Conservation (phyloP, 1,284 basidiomycete genomes). For the Irpex rosettiformis region DNA sequence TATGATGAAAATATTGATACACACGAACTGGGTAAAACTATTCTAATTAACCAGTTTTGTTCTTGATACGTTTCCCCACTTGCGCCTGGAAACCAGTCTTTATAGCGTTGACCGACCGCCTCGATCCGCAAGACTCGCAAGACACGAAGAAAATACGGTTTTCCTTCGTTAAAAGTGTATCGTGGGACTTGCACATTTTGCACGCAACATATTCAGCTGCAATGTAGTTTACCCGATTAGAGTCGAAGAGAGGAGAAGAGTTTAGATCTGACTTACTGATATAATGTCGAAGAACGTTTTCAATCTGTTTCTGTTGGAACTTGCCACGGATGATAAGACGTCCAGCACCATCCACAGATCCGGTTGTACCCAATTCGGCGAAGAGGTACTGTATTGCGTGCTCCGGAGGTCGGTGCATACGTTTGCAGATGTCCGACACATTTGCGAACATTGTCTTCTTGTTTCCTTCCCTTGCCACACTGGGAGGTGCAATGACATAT, state of each 20-base stretch:
- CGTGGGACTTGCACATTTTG: conserved; percentile 99
- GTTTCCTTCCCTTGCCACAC: conserved; percentile 91
- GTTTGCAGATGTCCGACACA: conserved; percentile 95
- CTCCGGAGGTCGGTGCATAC: conserved; percentile 99
- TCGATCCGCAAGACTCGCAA: conserved; percentile 91
- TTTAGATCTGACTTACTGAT: conserved; percentile 63
- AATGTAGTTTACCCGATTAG: conserved; percentile 8
- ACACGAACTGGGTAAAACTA: neutral
- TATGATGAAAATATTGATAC: neutral
- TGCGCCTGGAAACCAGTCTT: conserved; percentile 99
- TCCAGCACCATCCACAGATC: conserved; percentile 90
- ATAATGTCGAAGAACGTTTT: conserved; percentile 95
- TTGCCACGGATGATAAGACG: conserved; percentile 96
- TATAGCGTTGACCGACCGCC: conserved; percentile 93
- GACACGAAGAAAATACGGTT: conserved; percentile 99
- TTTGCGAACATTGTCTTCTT: conserved; percentile 98
- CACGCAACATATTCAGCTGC: conserved; percentile 98
- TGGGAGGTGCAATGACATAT: conserved; percentile 97
- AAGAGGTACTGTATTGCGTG: conserved; percentile 98
- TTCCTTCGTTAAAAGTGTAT: conserved; percentile 95
- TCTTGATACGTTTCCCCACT: conserved; percentile 82
- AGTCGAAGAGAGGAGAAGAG: neutral
- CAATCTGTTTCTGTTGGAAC: conserved; percentile 98
- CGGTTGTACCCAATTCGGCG: conserved; percentile 97
- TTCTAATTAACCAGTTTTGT: conserved; percentile 46